Percentiles rank a stretch among this genome's conserved stretches.
phyloP scores from a whole-genome alignment of 495 filamentous ascomycete genomes.

The Filosporella fistucella region DNA sequence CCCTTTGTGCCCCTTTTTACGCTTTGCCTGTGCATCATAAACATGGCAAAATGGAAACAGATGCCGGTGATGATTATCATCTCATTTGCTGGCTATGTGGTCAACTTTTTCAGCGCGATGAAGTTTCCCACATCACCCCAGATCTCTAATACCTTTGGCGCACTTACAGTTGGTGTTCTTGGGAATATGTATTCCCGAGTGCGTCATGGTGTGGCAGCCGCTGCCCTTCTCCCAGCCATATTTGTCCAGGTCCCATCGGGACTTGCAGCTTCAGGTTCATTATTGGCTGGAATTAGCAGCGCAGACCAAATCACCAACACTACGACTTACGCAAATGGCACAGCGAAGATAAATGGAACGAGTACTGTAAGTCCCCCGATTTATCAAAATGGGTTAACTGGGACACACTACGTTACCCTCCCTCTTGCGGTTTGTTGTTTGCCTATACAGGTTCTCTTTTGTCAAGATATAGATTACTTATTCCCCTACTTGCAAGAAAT shows the following conservation, averaged over 20 bases:
- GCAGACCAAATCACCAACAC: slow-evolving; percentile 71
- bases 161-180: slow-evolving; percentile 78
- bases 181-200: slow-evolving; percentile 85
- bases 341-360: slow-evolving; percentile 14
- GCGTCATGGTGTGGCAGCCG: slow-evolving; percentile 81
- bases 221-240: slow-evolving; percentile 86
- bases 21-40: slow-evolving; percentile 76
- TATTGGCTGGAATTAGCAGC: slow-evolving; percentile 79
- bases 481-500: background rate
- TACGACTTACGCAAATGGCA: slow-evolving; percentile 19
- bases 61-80: slow-evolving; percentile 82
- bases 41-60: slow-evolving; percentile 88
- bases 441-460: slow-evolving; percentile 1
- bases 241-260: slow-evolving; percentile 93
- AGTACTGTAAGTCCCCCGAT: slow-evolving; percentile 3
- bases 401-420: background rate
- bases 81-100: slow-evolving; percentile 78
- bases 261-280: slow-evolving; percentile 75
- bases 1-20: slow-evolving; percentile 80
- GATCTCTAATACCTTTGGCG: slow-evolving; percentile 78
- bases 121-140: slow-evolving; percentile 75
- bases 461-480: slow-evolving; percentile 9
- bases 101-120: slow-evolving; percentile 73
- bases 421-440: slow-evolving; percentile 12
- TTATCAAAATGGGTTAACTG: too few relatives aligned